Base-by-base conservation (phyloP, 192 early-diverging fungal genomes). In the Mortierella hygrophila region DNA sequence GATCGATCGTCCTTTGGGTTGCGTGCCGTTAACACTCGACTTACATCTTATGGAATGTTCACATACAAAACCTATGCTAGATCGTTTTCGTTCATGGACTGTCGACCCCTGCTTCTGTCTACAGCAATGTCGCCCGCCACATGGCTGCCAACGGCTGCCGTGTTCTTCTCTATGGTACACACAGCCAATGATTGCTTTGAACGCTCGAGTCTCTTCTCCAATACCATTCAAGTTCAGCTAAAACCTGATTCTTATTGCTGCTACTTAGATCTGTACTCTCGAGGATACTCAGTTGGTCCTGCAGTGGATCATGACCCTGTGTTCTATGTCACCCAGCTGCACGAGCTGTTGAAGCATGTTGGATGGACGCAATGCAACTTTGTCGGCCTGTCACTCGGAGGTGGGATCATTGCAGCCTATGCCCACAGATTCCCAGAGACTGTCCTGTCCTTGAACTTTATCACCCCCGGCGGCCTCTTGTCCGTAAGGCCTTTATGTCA, bases 371-470 rank as follows among this genome's bases (percentile, higher is more conserved):
- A 77, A 60, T 80, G 78, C 55, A 84, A 88, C 65, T 76, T 88
- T 81, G 79, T 88, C 20, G 88, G 88, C 16, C 35, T 85, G 8
- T 88, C 88, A 0, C 35, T 88, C 35, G 88, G 88, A 57, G 88
- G 88, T 52, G 88, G 55, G 18, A 88, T 88, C 65, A 26, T 83
- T 6, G 79, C 82, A 0, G 70, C 54, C 41, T 85, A 76, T 49
- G 35, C 88, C 3, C 72, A 84, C 37, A 70, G 72, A 15, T 84
- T 81, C 55, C 88, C 88, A 18, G 88, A 88, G 46, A 40, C 52
- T 13, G 82, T 88, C n/a, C 54, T 73, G 40, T 80, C 81, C 13
- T 18, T 85, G 72, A 80, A 76, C 13, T 84, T 88, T 70, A 52
- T 88, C n/a, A 54, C 82, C 7, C 88, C 88, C 35, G 88, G 75